These are phyloP conservation scores for Trichothecium sympodiale DNA, from an alignment of 2,329 filamentous ascomycete genomes.

Conservation along the genomic window DNA sequence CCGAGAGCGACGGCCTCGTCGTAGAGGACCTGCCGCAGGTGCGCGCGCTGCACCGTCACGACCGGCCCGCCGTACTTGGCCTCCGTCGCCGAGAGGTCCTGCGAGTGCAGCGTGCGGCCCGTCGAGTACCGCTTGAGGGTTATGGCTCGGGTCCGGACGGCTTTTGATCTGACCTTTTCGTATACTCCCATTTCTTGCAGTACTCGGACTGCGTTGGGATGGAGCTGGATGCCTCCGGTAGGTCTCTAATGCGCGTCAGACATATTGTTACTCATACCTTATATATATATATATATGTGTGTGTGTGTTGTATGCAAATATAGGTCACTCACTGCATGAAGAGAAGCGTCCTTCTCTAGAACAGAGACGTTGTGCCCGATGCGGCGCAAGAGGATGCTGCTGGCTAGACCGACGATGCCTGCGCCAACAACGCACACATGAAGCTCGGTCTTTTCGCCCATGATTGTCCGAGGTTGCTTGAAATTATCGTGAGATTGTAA, in stretches of 20 bases:
- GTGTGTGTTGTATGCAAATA: too few species aligned
- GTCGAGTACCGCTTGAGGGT: background rate
- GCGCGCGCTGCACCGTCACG: background rate
- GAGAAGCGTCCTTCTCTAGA: background rate
- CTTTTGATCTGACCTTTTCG: background rate
- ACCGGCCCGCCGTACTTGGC: background rate
- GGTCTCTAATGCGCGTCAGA: background rate
- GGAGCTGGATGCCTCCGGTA: constrained; percentile 1
- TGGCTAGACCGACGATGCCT: constrained; percentile 1
- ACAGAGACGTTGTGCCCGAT: background rate
- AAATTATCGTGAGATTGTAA: too few species aligned
- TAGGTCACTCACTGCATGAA: background rate
- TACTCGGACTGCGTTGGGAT: background rate
- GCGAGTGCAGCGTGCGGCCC: background rate
- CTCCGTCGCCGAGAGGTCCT: background rate
- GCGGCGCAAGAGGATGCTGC: background rate
- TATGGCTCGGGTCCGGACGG: background rate
- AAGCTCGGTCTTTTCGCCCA: too few species aligned
- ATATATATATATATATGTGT: too few species aligned
- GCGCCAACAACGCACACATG: constrained; percentile 2
- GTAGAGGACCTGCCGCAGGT: constrained; percentile 1
- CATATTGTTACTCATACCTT: too few species aligned
- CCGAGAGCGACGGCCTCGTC: background rate
- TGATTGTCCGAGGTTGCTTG: too few species aligned
- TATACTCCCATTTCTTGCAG: background rate